phyloP scores from a whole-genome alignment of 306 rosid species.

The Argentina anserina region DNA sequence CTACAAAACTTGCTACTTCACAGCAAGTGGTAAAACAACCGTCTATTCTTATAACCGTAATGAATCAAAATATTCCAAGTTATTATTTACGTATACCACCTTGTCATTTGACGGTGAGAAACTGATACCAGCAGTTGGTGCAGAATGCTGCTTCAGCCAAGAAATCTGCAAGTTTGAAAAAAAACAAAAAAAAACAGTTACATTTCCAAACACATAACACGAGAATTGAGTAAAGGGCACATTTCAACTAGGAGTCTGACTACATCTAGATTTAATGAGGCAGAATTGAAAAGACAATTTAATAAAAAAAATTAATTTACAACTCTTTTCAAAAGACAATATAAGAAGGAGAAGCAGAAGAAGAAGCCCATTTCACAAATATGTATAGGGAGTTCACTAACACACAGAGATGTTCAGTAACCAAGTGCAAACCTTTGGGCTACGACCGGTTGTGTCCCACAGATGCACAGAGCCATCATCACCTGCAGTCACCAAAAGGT shows the following conservation, averaged over 20 bases:
- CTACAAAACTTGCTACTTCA: slow-evolving; percentile 21
- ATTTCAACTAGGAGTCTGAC: not conserved
- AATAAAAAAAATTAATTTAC: not conserved
- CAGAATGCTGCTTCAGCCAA: slow-evolving; percentile 98
- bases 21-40: slow-evolving; percentile 20
- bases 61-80: not conserved
- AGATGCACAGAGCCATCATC: slow-evolving; percentile 92
- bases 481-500: slow-evolving; percentile 94
- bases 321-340: not conserved
- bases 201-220: slow-evolving; percentile 3
- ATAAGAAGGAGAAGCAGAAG: not conserved
- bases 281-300: not conserved
- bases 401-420: slow-evolving; percentile 1
- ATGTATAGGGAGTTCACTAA: not conserved
- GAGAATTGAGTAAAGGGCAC: not conserved
- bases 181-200: slow-evolving; percentile 10
- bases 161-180: slow-evolving; percentile 47
- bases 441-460: slow-evolving; percentile 97
- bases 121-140: slow-evolving; percentile 96
- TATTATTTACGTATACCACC: slow-evolving; percentile 40
- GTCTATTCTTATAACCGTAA: slow-evolving; percentile 14
- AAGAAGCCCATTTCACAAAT: not conserved
- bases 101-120: slow-evolving; percentile 97
- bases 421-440: slow-evolving; percentile 67
- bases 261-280: not conserved